phyloP scores from a whole-genome alignment of 371 early-diverging fungal species.

The Actinomortierella ambigua region DNA sequence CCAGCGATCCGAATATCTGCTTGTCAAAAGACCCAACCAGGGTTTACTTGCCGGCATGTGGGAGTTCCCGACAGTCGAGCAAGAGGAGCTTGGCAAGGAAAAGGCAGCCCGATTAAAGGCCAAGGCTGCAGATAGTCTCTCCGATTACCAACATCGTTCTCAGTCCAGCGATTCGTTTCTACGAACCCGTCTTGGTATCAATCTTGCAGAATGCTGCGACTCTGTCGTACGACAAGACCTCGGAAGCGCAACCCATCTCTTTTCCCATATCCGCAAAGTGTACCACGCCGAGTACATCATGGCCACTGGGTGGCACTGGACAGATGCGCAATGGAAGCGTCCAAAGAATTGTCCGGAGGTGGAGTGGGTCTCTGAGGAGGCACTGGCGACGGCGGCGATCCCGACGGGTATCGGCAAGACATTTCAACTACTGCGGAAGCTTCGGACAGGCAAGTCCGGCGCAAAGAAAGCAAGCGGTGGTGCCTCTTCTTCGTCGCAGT shows the following conservation, averaged over 20 bases:
- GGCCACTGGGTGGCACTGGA: not conserved
- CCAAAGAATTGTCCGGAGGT: slow-evolving; percentile 17
- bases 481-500: too few relatives aligned
- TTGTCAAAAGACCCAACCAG: slow-evolving; percentile 63
- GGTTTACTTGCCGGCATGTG: slow-evolving; percentile 81
- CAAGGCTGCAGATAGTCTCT: slow-evolving; percentile 8
- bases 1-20: slow-evolving; percentile 49
- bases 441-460: slow-evolving; percentile 5
- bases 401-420: slow-evolving; percentile 75
- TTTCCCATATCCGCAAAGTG: slow-evolving; percentile 73
- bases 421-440: slow-evolving; percentile 56
- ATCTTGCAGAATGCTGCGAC: slow-evolving; percentile 15
- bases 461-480: slow-evolving; percentile 1
- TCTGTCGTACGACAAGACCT: slow-evolving; percentile 49
- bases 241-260: slow-evolving; percentile 67
- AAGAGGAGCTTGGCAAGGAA: slow-evolving; percentile 27
- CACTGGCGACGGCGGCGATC: slow-evolving; percentile 61
- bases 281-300: slow-evolving; percentile 59
- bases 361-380: slow-evolving; percentile 59
- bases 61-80: slow-evolving; percentile 76
- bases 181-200: slow-evolving; percentile 27
- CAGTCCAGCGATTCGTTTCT: slow-evolving; percentile 43
- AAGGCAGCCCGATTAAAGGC: not conserved
- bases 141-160: slow-evolving; percentile 49
- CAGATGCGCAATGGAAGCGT: not conserved